Evolutionary conservation across 345 rosid species (phyloP), one percentile per base, ranked within the genome.

Genomic region (Moricandia moricandioides): DNA sequence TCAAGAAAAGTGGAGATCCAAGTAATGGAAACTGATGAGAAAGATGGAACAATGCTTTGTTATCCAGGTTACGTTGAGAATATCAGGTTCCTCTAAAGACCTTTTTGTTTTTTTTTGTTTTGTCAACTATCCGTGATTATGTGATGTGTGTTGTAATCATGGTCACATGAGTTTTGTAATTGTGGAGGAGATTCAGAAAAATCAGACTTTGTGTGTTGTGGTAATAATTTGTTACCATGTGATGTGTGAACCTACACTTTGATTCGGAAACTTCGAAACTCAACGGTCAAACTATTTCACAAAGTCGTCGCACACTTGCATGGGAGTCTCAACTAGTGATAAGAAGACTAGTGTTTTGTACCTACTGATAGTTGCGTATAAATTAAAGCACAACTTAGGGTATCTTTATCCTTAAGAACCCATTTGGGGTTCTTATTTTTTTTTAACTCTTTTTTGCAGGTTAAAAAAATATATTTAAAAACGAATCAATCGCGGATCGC

Each of bases 221-320:
- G 34, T 49, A 1, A 6, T 61, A 33, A 10, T 11, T 56, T 24
- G 60, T 13, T 56, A 56, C 10, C 35, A 31, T 26, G 62, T 57
- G 62, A 26, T 12, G 33, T 57, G 62, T 6, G n/a, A 57, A 4
- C 45, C 33, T 14, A 29, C 65, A 39, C 12, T 30, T 65, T 43
- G 21, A 73, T 27, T 43, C 60, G 66, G 67, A 47, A 55, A 45
- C 60, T 45, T 74, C 13, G 1, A 74, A 74, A 57, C 72, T 66
- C 71, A 66, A 57, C 4, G 35, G 6, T 14, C 8, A 27, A 2
- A 6, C 31, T 13, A 6, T 61, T 34, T 72, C 6, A 54, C 3
- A n/a, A 52, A 35, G 63, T 66, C 64, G 17, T 62, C 5, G 17
- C 47, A 8, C 47, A 34, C 47, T 62, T 62, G 29, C 27, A 62